Conservation (phyloP, 2,329 filamentous ascomycete species). For the Aspergillus thermomutatus region DNA sequence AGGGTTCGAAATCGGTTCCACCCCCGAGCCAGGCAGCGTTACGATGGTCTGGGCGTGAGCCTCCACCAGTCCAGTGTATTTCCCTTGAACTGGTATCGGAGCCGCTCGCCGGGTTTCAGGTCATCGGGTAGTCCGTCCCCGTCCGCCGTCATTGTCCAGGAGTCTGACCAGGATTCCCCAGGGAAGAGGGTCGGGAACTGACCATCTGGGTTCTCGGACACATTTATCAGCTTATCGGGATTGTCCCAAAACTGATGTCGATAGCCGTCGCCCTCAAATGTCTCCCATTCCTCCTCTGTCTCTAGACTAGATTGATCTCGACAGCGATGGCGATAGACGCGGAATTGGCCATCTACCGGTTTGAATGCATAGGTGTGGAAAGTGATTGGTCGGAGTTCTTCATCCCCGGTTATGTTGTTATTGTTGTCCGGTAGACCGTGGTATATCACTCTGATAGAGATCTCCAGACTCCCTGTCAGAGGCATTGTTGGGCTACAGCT, state of each 20-base stretch:
- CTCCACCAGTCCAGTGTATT: slow-evolving; percentile 6
- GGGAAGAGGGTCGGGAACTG: slow-evolving; percentile 1
- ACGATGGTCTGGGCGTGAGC: slow-evolving; percentile 4
- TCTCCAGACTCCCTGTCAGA: no score
- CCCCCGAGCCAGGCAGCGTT: slow-evolving; percentile 4
- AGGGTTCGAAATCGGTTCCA: slow-evolving; percentile 2
- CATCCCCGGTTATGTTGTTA: not conserved
- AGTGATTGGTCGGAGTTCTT: slow-evolving; percentile 1
- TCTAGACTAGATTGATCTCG: not conserved
- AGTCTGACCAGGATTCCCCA: slow-evolving; percentile 5
- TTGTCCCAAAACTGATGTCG: slow-evolving; percentile 4
- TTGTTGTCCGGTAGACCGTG: slow-evolving; percentile 1
- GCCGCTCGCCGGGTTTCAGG: slow-evolving; percentile 1
- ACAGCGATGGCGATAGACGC: slow-evolving; percentile 2
- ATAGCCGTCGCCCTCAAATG: not conserved
- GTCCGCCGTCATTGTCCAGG: not conserved
- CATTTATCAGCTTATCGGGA: not conserved
- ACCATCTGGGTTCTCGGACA: not conserved
- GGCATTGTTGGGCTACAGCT: no score
- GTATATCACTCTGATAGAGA: not conserved
- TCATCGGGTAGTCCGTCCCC: slow-evolving; percentile 2
- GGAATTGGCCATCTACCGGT: not conserved
- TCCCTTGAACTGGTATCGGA: slow-evolving; percentile 6
- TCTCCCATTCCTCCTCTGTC: slow-evolving; percentile 4
- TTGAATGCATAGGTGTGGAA: slow-evolving; percentile 3